These are phyloP conservation scores for Vaccinium darrowii DNA, from an alignment of 148 eudicot species.

Conservation along the genomic window DNA sequence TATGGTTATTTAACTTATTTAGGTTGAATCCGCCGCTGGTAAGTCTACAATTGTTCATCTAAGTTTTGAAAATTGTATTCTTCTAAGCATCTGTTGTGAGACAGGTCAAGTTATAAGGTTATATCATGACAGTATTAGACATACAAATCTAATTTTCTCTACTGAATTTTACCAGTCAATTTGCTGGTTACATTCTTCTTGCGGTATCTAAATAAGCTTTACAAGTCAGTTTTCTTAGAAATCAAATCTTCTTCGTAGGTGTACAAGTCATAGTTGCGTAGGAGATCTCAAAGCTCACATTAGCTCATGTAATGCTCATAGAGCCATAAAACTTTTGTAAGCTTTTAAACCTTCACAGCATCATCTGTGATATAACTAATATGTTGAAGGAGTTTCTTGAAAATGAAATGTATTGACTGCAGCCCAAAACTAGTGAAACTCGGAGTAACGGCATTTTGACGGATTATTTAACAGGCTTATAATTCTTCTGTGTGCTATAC, in stretches of 20 bases:
- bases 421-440: neutral
- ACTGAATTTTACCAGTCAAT: neutral
- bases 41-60: neutral
- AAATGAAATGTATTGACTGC: neutral
- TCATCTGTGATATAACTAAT: neutral
- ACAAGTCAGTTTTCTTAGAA: neutral
- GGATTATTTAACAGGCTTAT: neutral
- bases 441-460: neutral
- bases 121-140: neutral
- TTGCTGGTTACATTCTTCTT: neutral
- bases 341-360: neutral
- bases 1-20: neutral
- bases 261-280: neutral
- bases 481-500: neutral
- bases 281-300: neutral
- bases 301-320: neutral
- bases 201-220: neutral
- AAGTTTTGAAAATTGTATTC: neutral
- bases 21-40: neutral
- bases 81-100: too few species aligned
- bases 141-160: too few species aligned
- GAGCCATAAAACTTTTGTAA: neutral
- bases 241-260: neutral
- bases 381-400: neutral
- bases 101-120: neutral